A percentile compares a stretch with the other conserved stretches of the same genome.
Conservation (phyloP, 1,284 basidiomycete species). For the Apiotrichum brassicae region DNA sequence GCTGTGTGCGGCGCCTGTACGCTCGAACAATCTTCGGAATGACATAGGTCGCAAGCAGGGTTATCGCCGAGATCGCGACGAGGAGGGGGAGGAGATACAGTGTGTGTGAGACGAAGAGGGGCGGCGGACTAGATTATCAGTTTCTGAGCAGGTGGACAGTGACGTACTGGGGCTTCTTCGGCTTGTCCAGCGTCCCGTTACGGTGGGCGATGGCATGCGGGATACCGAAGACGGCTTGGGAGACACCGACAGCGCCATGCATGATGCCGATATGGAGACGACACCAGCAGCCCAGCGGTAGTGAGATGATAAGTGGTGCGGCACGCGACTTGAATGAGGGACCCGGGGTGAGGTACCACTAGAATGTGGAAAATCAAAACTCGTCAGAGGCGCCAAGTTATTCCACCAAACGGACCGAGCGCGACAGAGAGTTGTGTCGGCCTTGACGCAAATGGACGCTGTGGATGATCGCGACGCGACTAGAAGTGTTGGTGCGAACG, state of each 20-base stretch:
- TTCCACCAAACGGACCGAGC: too few species aligned
- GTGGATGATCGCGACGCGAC: too few species aligned
- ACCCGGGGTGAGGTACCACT: too few species aligned
- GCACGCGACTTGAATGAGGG: too few species aligned
- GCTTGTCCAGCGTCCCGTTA: neutral
- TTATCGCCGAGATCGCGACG: constrained; percentile 27
- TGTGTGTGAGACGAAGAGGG: constrained; percentile 31
- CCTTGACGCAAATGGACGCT: too few species aligned
- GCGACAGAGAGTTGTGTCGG: too few species aligned
- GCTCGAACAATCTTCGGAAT: constrained; percentile 1
- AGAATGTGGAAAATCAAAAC: too few species aligned
- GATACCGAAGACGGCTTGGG: neutral
- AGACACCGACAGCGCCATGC: neutral
- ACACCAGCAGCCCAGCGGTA: too few species aligned
- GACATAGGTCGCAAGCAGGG: constrained; percentile 26
- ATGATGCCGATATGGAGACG: neutral
- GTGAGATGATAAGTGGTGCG: too few species aligned
- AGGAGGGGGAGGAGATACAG: constrained; percentile 42
- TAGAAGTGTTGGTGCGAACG: too few species aligned
- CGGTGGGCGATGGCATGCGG: neutral
- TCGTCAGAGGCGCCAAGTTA: too few species aligned
- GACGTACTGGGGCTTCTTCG: neutral
- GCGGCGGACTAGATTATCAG: constrained; percentile 25
- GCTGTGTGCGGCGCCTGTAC: constrained; percentile 17
- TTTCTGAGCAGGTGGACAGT: neutral